Evolutionary conservation across 1,139 yeast species (phyloP).

Genomic region (Lodderomyces margitis): DNA sequence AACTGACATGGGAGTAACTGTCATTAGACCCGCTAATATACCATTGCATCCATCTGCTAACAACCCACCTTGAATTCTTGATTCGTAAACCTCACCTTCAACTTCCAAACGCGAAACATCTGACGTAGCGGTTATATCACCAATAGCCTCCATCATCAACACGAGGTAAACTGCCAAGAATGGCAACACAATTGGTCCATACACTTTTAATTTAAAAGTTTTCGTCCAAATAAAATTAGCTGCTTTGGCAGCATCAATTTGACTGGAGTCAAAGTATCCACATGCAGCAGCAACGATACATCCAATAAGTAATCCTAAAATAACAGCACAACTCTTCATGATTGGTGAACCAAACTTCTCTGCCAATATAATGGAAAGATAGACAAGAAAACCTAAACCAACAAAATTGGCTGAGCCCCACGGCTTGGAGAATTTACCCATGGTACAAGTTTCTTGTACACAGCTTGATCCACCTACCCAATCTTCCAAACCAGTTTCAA

Average conservation of each 20-base stretch:
- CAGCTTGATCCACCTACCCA: constrained; percentile 92
- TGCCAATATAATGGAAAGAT: constrained; percentile 64
- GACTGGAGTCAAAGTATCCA: constrained; percentile 62
- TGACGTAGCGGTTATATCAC: constrained; percentile 89
- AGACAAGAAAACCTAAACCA: constrained; percentile 85
- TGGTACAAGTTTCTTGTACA: constrained; percentile 33
- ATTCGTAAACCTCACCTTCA: constrained; percentile 75
- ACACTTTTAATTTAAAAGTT: constrained; percentile 69
- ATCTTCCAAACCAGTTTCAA: constrained; percentile 71
- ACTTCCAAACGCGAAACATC: constrained; percentile 85
- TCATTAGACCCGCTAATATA: constrained; percentile 66
- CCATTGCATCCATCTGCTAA: constrained; percentile 80
- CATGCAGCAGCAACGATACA: constrained; percentile 91
- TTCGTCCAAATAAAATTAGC: constrained; percentile 86
- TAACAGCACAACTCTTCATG: constrained; percentile 90
- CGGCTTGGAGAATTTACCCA: constrained; percentile 28
- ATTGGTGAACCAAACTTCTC: constrained; percentile 94
- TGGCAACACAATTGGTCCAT: constrained; percentile 84
- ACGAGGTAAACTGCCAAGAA: constrained; percentile 78
- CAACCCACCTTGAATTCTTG: constrained; percentile 89
- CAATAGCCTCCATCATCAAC: constrained; percentile 87
- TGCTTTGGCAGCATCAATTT: constrained; percentile 70
- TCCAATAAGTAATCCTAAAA: constrained; percentile 77
- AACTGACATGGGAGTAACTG: constrained; percentile 80
- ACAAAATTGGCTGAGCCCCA: constrained; percentile 88